Conservation (phyloP, 2,329 filamentous ascomycete genomes). For the Curvularia hawaiiensis region DNA sequence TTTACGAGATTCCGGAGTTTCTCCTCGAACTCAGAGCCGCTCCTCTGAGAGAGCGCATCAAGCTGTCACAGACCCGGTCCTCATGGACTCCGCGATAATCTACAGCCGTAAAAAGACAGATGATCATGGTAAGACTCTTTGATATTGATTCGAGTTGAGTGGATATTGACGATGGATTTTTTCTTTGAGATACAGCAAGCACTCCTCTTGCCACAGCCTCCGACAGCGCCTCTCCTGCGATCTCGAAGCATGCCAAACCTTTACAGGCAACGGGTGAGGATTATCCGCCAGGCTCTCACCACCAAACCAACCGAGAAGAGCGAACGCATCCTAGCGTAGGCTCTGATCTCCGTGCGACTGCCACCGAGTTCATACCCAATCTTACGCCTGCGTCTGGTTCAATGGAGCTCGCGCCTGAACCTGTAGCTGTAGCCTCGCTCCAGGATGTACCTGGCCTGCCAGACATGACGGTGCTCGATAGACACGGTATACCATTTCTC, state of each 20-base stretch:
- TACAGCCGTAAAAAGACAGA: slow-evolving; percentile 21
- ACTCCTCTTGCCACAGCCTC: neutral
- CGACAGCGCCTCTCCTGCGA: neutral
- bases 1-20: neutral
- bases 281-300: slow-evolving; percentile 5
- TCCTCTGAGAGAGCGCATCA: slow-evolving; percentile 23
- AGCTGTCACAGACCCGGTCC: slow-evolving; percentile 8
- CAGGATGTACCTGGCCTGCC: slow-evolving; percentile 9
- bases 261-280: slow-evolving; percentile 18
- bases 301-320: slow-evolving; percentile 15
- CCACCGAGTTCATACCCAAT: slow-evolving; percentile 37
- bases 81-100: slow-evolving; percentile 22
- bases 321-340: slow-evolving; percentile 23
- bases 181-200: slow-evolving; percentile 14
- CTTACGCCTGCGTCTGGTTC: neutral
- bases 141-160: neutral
- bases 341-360: slow-evolving; percentile 40
- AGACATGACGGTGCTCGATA: slow-evolving; percentile 30
- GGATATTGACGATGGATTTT: slow-evolving; percentile 19
- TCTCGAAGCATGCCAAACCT: neutral
- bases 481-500: slow-evolving; percentile 34
- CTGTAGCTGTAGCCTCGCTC: neutral
- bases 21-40: slow-evolving; percentile 16
- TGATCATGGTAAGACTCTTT: slow-evolving; percentile 22
- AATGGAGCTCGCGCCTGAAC: neutral